Evolutionary conservation across 2,329 filamentous ascomycete genomes (phyloP).

Genomic region (Phialophora expanda): DNA sequence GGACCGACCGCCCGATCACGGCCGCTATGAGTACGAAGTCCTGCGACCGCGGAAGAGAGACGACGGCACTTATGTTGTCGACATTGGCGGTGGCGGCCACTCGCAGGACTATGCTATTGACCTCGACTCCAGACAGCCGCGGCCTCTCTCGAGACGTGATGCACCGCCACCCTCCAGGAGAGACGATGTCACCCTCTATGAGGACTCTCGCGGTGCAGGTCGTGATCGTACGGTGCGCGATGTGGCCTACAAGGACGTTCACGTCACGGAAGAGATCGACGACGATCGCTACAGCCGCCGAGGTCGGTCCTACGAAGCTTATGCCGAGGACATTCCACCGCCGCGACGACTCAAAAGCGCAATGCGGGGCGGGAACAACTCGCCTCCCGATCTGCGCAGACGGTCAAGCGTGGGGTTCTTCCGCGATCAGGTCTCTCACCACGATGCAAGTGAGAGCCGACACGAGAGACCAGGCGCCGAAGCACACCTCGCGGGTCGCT

Average conservation of each 20-base stretch:
- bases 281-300: constrained; percentile 26
- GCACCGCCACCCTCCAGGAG: constrained; percentile 4
- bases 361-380: constrained; percentile 31
- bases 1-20: constrained; percentile 20
- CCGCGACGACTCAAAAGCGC: constrained; percentile 22
- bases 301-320: constrained; percentile 18
- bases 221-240: constrained; percentile 22
- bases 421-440: constrained; percentile 31
- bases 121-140: constrained; percentile 13
- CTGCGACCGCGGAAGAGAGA: constrained; percentile 30
- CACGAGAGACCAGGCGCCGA: constrained; percentile 37
- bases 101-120: constrained; percentile 21
- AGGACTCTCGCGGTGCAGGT: constrained; percentile 8
- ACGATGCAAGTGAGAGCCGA: constrained; percentile 35
- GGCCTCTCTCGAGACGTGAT: constrained; percentile 16
- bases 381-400: constrained; percentile 21
- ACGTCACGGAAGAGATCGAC: constrained; percentile 34
- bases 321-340: constrained; percentile 22
- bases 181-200: constrained; percentile 27
- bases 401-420: constrained; percentile 34
- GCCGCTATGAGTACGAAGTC: constrained; percentile 33
- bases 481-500: constrained; percentile 32
- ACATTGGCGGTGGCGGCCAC: constrained; percentile 17
- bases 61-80: constrained; percentile 34
- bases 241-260: constrained; percentile 30